A percentile compares a stretch with the other conserved stretches of the same genome.
phyloP scores from a whole-genome alignment of 2,329 filamentous ascomycete species.

The Sarocladiaceae sp. region DNA sequence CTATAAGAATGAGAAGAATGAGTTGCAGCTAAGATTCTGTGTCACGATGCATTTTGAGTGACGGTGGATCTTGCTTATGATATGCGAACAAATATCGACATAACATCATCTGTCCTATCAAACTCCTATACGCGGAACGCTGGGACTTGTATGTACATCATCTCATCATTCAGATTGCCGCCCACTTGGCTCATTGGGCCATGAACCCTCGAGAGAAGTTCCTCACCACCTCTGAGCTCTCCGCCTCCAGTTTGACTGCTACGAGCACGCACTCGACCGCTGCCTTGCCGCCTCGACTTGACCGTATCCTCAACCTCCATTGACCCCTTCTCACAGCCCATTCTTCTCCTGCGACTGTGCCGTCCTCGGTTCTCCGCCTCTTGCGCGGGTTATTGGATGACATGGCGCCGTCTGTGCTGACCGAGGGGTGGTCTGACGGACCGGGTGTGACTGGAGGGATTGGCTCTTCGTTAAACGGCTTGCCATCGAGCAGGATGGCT shows the following conservation, averaged over 20 bases:
- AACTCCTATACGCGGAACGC: background rate
- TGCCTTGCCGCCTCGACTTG: slow-evolving; percentile 41
- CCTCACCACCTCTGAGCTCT: slow-evolving; percentile 59
- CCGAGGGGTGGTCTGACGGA: background rate
- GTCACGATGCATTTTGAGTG: no score
- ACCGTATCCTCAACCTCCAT: slow-evolving; percentile 67
- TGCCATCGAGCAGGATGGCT: slow-evolving; percentile 55
- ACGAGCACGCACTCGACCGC: slow-evolving; percentile 67
- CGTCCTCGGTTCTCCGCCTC: slow-evolving; percentile 37
- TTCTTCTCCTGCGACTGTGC: slow-evolving; percentile 25
- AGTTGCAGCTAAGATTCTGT: no score
- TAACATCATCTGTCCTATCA: background rate
- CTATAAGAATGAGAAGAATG: no score
- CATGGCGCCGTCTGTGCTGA: background rate
- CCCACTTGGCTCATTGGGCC: slow-evolving; percentile 12
- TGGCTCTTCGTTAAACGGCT: slow-evolving; percentile 14
- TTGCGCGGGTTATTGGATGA: slow-evolving; percentile 32
- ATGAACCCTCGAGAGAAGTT: slow-evolving; percentile 66
- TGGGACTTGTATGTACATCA: background rate
- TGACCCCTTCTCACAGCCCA: slow-evolving; percentile 68
- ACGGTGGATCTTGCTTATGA: no score
- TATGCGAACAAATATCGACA: no score
- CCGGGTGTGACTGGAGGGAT: background rate
- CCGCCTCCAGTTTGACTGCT: slow-evolving; percentile 72
- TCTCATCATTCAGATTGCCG: background rate